Base-by-base conservation (phyloP, 129 eudicot species). In the Tanacetum coccineum region DNA sequence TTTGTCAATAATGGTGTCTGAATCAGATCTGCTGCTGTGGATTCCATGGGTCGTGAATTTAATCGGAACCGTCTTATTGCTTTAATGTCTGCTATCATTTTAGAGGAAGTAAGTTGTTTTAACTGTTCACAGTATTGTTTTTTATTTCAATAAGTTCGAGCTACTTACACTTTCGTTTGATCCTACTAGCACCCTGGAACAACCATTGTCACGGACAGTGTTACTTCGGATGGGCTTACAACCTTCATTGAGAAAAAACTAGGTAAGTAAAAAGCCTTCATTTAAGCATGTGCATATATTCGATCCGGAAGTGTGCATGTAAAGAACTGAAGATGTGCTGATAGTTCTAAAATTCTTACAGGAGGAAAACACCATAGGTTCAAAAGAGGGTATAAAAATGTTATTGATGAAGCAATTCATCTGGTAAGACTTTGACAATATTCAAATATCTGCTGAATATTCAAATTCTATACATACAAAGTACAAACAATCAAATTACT, bases 301-400 rank as follows among this genome's bases (percentile, higher is more conserved):
- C 15, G 42, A 58, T 58, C 17, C 3, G 17, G 17, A 12, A 32
- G 39, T 32, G 6, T 32, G 39, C 39, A 32, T 32, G 39, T 32
- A 32, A 32, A 11, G 40, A 46, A 30, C 40, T 48, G 28, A 45
- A 26, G 12, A 68, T 68, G 46, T 65, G 66, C 78, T 78, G 12
- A 67, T 65, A 13, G 32, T 79, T 25, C 45, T 25, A 44, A 62
- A 59, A 64, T 53, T 47, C 74, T 69, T 50, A 21, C 84, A 93
- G 99, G 99, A 63, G 99, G 99, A 52, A 93, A 82, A 72, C 99
- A 93, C 74, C 96, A 84, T 74, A 71, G 99, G 49, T 93, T 93
- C 70, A 93, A 87, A 79, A 80, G 99, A 81, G 99, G 99, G 57
- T 93, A 93, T 84, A 93, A 84, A 78, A 93, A 93, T 73, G 95